Base-by-base conservation (phyloP, 2,329 filamentous ascomycete genomes). In the Talaromyces sp. region DNA sequence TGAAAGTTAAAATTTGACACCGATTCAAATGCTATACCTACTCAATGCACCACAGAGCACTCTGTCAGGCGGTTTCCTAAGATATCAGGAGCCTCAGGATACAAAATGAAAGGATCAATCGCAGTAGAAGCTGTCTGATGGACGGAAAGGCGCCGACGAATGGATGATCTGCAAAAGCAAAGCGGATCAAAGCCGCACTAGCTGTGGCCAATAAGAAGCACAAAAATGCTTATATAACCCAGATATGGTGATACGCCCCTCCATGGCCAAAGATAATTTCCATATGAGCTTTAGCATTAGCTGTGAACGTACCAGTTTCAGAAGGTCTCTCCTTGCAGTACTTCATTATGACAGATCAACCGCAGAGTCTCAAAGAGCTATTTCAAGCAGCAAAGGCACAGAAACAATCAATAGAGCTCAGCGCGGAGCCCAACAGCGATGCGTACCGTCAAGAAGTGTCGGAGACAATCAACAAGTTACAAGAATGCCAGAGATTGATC, bases 401-500 rank as follows among this genome's bases (percentile, higher is more conserved):
- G 63, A 84, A 86, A 59, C 75, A 80, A 66, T 77, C 77, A 47
- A 76, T 97, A 60, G 89, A 92, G 69, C 80, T 80, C 63, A 82
- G 85, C n/a, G 85, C 84, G 70, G 86, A 90, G 73, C 85, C 86
- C 65, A 90, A 86, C 69, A 88, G 86, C 27, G 81, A 87, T 39
- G 77, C 82, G 63, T 94, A 90, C 79, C 87, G 87, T 73, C 84
- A 89, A 69, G 87, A 87, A 71, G 84, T 97, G 70, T 81, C 82
- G 66, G 79, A 83, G 45, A 86, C 91, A 47, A 87, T 96, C 70
- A 79, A 85, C 68, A 85, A 87, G 62, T 94, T 96, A 79, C 83
- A 90, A 72, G 83, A 90, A 75, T 93, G 91, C 76, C 83, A 90
- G 66, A 82, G 86, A 66, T 86, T 91, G 64, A 87, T 91, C 68